A percentile compares a stretch with the other conserved stretches of the same genome.
Conservation (phyloP, 2,329 filamentous ascomycete genomes). For the Talaromyces sp. region DNA sequence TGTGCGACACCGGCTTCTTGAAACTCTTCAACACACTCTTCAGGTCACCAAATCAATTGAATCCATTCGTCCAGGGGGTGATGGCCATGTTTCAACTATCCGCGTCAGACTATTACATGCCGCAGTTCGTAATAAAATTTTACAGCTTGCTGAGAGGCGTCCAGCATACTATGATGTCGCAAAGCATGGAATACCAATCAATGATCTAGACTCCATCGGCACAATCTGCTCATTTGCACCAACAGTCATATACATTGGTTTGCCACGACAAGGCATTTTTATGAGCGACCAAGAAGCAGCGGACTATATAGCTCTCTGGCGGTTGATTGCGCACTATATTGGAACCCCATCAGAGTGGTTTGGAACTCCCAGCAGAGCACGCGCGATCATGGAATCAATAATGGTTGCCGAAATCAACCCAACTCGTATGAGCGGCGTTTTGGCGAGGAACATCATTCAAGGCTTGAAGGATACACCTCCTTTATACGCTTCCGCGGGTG, state of each 20-base stretch:
- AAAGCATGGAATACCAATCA: slow-evolving; percentile 65
- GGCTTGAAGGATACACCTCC: slow-evolving; percentile 65
- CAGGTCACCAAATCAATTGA: slow-evolving; percentile 65
- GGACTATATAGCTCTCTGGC: slow-evolving; percentile 74
- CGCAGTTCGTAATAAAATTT: slow-evolving; percentile 62
- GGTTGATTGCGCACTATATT: slow-evolving; percentile 68
- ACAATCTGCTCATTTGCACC: slow-evolving; percentile 70
- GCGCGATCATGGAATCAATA: slow-evolving; percentile 64
- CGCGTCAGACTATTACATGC: slow-evolving; percentile 69
- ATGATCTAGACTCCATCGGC: slow-evolving; percentile 69
- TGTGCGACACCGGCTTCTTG: slow-evolving; percentile 62
- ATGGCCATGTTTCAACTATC: slow-evolving; percentile 62
- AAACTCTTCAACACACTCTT: slow-evolving; percentile 73
- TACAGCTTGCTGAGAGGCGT: slow-evolving; percentile 54
- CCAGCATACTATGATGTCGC: slow-evolving; percentile 62
- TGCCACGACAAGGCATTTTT: slow-evolving; percentile 71
- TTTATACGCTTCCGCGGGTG: slow-evolving; percentile 61
- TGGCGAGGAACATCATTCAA: slow-evolving; percentile 73
- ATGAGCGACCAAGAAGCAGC: slow-evolving; percentile 59
- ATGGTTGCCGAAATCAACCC: slow-evolving; percentile 65
- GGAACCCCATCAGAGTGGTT: slow-evolving; percentile 65
- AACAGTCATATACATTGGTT: slow-evolving; percentile 63
- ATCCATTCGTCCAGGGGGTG: slow-evolving; percentile 65
- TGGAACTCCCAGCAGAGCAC: slow-evolving; percentile 54
- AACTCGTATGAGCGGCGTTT: slow-evolving; percentile 57